A percentile compares a stretch with the other conserved stretches of the same genome.
These are phyloP conservation scores for Tylopilus sp. DNA, from an alignment of 1,284 basidiomycete genomes.

Conservation along the genomic window DNA sequence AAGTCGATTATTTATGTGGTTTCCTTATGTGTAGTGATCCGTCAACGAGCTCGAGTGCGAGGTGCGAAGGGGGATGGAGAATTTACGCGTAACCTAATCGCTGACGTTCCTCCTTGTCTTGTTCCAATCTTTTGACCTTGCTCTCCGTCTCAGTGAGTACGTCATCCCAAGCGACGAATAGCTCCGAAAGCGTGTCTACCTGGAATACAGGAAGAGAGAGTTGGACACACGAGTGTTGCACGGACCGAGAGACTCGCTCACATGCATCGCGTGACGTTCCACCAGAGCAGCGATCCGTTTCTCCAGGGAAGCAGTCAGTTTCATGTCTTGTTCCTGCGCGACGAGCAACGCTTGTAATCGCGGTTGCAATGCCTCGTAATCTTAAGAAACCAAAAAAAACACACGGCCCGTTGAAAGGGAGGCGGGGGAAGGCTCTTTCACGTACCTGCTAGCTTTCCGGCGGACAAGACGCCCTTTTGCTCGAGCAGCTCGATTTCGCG, in stretches of 20 bases:
- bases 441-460: constrained; percentile 63
- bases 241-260: constrained; percentile 34
- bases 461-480: constrained; percentile 63
- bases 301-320: constrained; percentile 56
- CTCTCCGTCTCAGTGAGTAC: constrained; percentile 60
- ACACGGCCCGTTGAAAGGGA: too few relatives aligned
- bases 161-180: constrained; percentile 80
- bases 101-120: constrained; percentile 51
- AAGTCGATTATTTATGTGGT: constrained; percentile 20
- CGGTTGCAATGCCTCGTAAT: constrained; percentile 59
- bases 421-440: too few relatives aligned
- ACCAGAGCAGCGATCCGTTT: constrained; percentile 59
- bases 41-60: not conserved
- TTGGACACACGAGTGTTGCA: not conserved
- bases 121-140: constrained; percentile 52
- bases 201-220: constrained; percentile 25
- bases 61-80: not conserved
- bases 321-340: constrained; percentile 56
- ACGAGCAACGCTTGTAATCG: constrained; percentile 55
- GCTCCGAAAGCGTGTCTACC: constrained; percentile 73
- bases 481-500: constrained; percentile 68
- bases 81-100: constrained; percentile 49
- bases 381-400: constrained; percentile 35
- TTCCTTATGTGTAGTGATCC: constrained; percentile 10
- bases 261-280: constrained; percentile 65